phyloP scores from a whole-genome alignment of 202 grass and related monocot genomes.

The Bolboschoenoplectus hybrid region DNA sequence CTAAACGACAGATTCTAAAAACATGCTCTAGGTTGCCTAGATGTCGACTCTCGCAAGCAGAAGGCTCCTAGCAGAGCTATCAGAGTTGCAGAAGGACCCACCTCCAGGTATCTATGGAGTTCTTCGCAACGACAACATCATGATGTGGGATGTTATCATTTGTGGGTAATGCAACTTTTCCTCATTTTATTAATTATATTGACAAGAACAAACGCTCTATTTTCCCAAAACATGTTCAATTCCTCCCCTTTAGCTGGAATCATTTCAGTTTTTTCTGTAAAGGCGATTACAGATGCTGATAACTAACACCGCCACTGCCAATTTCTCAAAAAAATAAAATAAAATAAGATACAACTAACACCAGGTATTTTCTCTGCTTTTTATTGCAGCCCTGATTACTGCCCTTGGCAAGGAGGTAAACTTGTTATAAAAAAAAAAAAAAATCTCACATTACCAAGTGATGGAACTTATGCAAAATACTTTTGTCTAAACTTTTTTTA shows the following conservation, averaged over 20 bases:
- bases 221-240: not conserved
- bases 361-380: not conserved
- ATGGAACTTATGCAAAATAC: not conserved
- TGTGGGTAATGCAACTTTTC: conserved; percentile 10
- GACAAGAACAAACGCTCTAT: not conserved
- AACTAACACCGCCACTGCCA: too few species aligned
- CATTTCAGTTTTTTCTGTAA: conserved; percentile 8
- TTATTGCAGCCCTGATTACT: conserved; percentile 16
- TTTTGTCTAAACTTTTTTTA: conserved; percentile 4
- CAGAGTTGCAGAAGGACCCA: not conserved
- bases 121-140: conserved; percentile 13
- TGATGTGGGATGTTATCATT: conserved; percentile 25
- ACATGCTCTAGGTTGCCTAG: not conserved
- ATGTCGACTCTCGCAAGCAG: not conserved
- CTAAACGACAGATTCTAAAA: not conserved
- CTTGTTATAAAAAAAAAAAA: conserved; percentile 4
- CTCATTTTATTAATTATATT: not conserved
- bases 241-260: not conserved
- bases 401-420: conserved; percentile 25
- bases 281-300: not conserved
- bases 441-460: not conserved
- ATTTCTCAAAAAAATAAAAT: too few species aligned
- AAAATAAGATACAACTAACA: not conserved
- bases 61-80: not conserved
- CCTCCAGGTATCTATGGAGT: conserved; percentile 10